Evolutionary conservation across 2,329 filamentous ascomycete species (phyloP).

Genomic region (Xylaria sp.): DNA sequence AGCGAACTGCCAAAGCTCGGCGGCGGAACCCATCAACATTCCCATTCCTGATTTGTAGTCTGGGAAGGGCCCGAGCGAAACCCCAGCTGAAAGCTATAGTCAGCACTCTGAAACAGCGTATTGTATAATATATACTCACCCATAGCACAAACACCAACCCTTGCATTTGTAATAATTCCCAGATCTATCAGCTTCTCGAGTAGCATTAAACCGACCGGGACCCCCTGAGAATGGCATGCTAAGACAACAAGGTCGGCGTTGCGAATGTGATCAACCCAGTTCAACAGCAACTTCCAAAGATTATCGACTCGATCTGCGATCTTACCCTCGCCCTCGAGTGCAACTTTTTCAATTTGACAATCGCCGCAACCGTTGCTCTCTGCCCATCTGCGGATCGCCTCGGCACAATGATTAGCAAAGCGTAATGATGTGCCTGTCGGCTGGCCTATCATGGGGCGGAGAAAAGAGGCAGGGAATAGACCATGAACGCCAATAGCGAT

Average conservation of each 20-base stretch:
- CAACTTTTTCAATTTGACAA: slow-evolving; percentile 87
- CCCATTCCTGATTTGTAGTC: slow-evolving; percentile 88
- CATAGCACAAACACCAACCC: slow-evolving; percentile 85
- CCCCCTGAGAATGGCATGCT: slow-evolving; percentile 94
- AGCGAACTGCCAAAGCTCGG: slow-evolving; percentile 92
- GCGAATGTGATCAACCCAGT: slow-evolving; percentile 91
- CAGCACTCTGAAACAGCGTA: slow-evolving; percentile 1
- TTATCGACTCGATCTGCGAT: slow-evolving; percentile 88
- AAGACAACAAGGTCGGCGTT: slow-evolving; percentile 86
- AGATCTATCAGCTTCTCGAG: slow-evolving; percentile 90
- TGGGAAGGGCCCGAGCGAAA: slow-evolving; percentile 89
- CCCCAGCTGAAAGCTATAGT: slow-evolving; percentile 63
- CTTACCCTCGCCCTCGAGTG: slow-evolving; percentile 91
- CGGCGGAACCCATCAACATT: slow-evolving; percentile 86
- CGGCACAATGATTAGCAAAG: slow-evolving; percentile 85
- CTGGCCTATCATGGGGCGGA: slow-evolving; percentile 90
- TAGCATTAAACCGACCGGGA: slow-evolving; percentile 90
- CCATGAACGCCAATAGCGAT: slow-evolving; percentile 94
- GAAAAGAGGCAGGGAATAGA: slow-evolving; percentile 82
- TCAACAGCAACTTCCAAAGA: slow-evolving; percentile 90
- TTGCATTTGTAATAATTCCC: slow-evolving; percentile 75
- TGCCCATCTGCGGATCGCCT: slow-evolving; percentile 82
- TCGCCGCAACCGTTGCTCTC: slow-evolving; percentile 72
- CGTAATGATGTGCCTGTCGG: slow-evolving; percentile 94
- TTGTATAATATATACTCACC: slow-evolving; percentile 40